Percentiles rank a stretch among this genome's conserved stretches.
Evolutionary conservation across 2,329 filamentous ascomycete genomes (phyloP).

Genomic region (Ophiostoma pallidulum): DNA sequence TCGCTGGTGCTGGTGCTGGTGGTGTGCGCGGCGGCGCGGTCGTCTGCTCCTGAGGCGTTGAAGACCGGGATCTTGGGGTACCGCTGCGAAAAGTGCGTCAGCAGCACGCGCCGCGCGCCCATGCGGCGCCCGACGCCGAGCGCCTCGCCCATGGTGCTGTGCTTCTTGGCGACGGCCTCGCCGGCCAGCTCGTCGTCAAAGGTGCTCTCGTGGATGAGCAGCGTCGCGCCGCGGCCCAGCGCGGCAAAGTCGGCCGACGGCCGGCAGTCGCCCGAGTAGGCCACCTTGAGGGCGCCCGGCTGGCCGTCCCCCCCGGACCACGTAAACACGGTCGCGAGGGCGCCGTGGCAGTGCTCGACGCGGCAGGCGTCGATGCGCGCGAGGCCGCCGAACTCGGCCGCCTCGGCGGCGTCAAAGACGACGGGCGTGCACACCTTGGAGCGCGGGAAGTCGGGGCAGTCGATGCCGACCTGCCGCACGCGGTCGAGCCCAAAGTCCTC

Average conservation of each 20-base stretch:
- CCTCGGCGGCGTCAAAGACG: conserved; percentile 27
- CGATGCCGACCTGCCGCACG: conserved; percentile 27
- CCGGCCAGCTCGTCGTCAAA: conserved; percentile 76
- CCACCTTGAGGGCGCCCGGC: conserved; percentile 56
- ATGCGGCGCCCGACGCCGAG: conserved; percentile 67
- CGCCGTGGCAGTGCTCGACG: conserved; percentile 71
- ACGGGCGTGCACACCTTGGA: conserved; percentile 19
- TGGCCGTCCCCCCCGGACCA: conserved; percentile 52
- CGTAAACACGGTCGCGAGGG: conserved; percentile 67
- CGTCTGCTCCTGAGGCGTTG: conserved; percentile 1
- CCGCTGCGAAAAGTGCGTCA: conserved; percentile 93
- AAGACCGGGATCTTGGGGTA: conserved; percentile 67
- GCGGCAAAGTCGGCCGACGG: conserved; percentile 60
- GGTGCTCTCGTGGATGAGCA: conserved; percentile 91
- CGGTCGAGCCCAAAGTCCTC: conserved; percentile 64
- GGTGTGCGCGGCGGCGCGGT: conserved; percentile 21
- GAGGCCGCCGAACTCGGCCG: conserved; percentile 47
- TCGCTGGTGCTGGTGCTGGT: too few relatives aligned
- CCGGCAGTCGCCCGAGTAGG: conserved; percentile 90
- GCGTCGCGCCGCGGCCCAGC: conserved; percentile 65
- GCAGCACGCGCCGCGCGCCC: conserved; percentile 66
- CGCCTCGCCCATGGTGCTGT: conserved; percentile 82
- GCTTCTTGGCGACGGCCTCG: conserved; percentile 80
- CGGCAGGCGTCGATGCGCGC: conserved; percentile 52
- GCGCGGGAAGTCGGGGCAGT: conserved; percentile 7